Evolutionary conservation across 192 early-diverging fungal genomes (phyloP).

Genomic region (Podochytrium sp.): DNA sequence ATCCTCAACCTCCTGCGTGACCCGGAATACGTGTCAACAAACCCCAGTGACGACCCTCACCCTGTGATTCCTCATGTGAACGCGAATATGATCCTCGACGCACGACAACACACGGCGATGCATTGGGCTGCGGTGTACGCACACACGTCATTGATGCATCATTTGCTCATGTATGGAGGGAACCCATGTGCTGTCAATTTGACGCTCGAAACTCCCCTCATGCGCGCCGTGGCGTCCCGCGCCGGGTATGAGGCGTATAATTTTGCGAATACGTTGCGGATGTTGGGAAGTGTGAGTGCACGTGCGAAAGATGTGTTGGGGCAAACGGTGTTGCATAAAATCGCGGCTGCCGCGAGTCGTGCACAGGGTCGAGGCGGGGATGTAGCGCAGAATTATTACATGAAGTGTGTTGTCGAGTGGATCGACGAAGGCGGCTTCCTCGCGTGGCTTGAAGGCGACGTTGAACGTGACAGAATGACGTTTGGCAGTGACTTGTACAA

Average conservation of each 20-base stretch:
- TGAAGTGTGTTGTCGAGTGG: slow-evolving; percentile 28
- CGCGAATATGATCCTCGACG: slow-evolving; percentile 32
- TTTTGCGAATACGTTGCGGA: not conserved
- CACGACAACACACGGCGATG: slow-evolving; percentile 17
- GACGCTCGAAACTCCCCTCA: slow-evolving; percentile 29
- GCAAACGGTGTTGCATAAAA: slow-evolving; percentile 28
- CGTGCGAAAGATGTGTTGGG: slow-evolving; percentile 1
- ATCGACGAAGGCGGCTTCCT: slow-evolving; percentile 21
- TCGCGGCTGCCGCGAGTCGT: not conserved
- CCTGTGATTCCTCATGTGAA: not conserved
- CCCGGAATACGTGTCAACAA: not conserved
- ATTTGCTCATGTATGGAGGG: slow-evolving; percentile 19
- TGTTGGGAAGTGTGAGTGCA: slow-evolving; percentile 3
- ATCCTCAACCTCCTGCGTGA: slow-evolving; percentile 18
- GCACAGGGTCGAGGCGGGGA: not conserved
- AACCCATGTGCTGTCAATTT: not conserved
- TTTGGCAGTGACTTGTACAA: not conserved
- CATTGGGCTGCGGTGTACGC: slow-evolving; percentile 35
- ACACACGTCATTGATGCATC: not conserved
- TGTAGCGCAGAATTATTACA: slow-evolving; percentile 25
- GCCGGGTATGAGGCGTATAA: slow-evolving; percentile 15
- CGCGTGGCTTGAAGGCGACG: not conserved
- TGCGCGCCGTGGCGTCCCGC: slow-evolving; percentile 21
- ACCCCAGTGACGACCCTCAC: not conserved
- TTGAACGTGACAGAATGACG: not conserved